Evolutionary conservation across 352 stramenopile genomes (phyloP).

Genomic region (Phytopythium cucurbitacearum): DNA sequence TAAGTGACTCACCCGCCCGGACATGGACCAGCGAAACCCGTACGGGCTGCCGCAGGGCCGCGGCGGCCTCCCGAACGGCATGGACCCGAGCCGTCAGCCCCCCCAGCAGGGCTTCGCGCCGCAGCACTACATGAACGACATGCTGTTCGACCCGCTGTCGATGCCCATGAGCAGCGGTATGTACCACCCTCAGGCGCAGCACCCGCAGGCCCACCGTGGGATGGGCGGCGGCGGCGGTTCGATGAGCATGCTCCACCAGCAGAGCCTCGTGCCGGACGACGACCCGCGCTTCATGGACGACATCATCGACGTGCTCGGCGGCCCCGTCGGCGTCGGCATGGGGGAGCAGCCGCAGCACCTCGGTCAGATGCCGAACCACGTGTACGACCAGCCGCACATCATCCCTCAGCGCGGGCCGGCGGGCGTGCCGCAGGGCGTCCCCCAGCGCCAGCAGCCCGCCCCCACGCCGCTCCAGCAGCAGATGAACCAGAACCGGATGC

Average conservation of each 20-base stretch:
- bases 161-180: conserved; percentile 57
- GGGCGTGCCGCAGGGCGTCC: conserved; percentile 19
- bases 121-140: conserved; percentile 74
- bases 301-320: conserved; percentile 55
- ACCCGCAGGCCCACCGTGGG: conserved; percentile 20
- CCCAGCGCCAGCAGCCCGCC: conserved; percentile 23
- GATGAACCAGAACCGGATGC: conserved; percentile 34
- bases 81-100: conserved; percentile 22
- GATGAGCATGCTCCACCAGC: conserved; percentile 43
- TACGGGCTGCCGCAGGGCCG: conserved; percentile 52
- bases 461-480: conserved; percentile 27
- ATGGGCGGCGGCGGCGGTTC: conserved; percentile 18
- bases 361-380: conserved; percentile 40
- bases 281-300: conserved; percentile 71
- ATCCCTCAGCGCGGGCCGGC: conserved; percentile 39
- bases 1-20: no score
- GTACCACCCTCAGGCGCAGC: conserved; percentile 48
- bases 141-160: conserved; percentile 67
- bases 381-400: conserved; percentile 63
- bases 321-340: conserved; percentile 41
- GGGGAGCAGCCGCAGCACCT: conserved; percentile 43
- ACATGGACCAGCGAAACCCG: conserved; percentile 64
- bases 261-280: conserved; percentile 54
- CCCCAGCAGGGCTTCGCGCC: conserved; percentile 37
- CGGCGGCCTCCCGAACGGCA: conserved; percentile 30